Percentiles rank a stretch among this genome's conserved stretches.
Conservation (phyloP, 805 yeast species). For the Monosporozyma solicola region DNA sequence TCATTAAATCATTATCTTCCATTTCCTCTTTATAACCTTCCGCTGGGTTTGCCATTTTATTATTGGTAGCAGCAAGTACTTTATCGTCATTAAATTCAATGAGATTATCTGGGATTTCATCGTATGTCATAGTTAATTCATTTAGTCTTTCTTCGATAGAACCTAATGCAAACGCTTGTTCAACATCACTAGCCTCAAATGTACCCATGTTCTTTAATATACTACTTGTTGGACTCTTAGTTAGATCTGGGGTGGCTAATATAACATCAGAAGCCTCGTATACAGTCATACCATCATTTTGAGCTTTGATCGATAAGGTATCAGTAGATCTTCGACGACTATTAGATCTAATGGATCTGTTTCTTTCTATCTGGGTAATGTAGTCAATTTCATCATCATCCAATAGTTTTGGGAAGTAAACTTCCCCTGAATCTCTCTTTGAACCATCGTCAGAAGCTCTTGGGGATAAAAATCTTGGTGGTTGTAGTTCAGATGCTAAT, state of each 20-base stretch:
- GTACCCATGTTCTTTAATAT: conserved; percentile 28
- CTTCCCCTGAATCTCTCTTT: conserved; percentile 41
- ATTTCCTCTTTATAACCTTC: neutral
- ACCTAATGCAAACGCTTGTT: conserved; percentile 12
- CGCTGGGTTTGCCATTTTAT: neutral
- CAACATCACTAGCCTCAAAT: conserved; percentile 9
- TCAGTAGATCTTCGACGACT: conserved; percentile 27
- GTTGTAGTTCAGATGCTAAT: neutral
- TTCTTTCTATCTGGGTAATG: conserved; percentile 62
- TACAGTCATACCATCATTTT: conserved; percentile 43
- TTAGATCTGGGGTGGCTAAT: conserved; percentile 30
- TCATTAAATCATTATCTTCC: conserved; percentile 26
- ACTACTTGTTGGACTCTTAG: conserved; percentile 32
- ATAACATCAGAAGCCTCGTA: conserved; percentile 27
- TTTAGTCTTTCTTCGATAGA: conserved; percentile 24
- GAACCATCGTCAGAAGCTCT: neutral
- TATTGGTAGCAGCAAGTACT: neutral
- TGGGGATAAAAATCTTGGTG: conserved; percentile 3
- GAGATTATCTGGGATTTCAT: conserved; percentile 4
- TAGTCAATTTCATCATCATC: conserved; percentile 63
- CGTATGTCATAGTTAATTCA: conserved; percentile 16
- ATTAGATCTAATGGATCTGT: conserved; percentile 48
- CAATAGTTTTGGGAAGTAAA: conserved; percentile 62
- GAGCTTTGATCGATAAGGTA: conserved; percentile 32
- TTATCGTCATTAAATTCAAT: neutral